A percentile compares a stretch with the other conserved stretches of the same genome.
Conservation (phyloP, 768 basidiomycete species). For the Agaricus sinodeliciosus region DNA sequence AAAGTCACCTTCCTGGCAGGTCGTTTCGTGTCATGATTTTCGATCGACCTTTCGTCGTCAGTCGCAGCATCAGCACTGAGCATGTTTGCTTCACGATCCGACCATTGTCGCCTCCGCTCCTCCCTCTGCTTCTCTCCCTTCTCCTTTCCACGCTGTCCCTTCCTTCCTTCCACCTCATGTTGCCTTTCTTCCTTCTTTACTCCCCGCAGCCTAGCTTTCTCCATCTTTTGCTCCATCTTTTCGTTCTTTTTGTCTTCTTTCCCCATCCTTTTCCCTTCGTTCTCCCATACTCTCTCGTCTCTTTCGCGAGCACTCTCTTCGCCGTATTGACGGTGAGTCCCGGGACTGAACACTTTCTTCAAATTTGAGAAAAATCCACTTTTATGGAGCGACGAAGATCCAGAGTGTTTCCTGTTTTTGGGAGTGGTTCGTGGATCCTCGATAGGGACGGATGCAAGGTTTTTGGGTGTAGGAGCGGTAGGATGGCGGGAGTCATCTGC, state of each 20-base stretch:
- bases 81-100: background rate
- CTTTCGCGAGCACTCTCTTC: conserved; percentile 8
- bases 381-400: conserved; percentile 15
- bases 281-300: background rate
- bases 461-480: background rate
- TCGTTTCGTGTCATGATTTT: conserved; percentile 1
- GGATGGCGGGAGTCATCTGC: background rate
- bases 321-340: conserved; percentile 3
- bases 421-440: conserved; percentile 1
- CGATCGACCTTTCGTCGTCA: background rate
- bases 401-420: background rate
- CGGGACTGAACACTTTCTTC: conserved; percentile 33
- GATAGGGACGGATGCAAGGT: background rate
- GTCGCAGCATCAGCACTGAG: background rate
- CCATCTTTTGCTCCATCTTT: background rate
- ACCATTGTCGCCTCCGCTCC: background rate
- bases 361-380: conserved; percentile 38
- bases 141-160: background rate
- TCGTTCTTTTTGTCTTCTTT: background rate
- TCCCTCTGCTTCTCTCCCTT: background rate
- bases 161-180: conserved; percentile 2
- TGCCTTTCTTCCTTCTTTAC: background rate
- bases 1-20: background rate
- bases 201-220: conserved; percentile 3
- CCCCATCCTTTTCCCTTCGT: background rate